Percentiles rank a stretch among this genome's conserved stretches.
Conservation (phyloP, 345 rosid species). For the Xanthoceras sorbifolium region DNA sequence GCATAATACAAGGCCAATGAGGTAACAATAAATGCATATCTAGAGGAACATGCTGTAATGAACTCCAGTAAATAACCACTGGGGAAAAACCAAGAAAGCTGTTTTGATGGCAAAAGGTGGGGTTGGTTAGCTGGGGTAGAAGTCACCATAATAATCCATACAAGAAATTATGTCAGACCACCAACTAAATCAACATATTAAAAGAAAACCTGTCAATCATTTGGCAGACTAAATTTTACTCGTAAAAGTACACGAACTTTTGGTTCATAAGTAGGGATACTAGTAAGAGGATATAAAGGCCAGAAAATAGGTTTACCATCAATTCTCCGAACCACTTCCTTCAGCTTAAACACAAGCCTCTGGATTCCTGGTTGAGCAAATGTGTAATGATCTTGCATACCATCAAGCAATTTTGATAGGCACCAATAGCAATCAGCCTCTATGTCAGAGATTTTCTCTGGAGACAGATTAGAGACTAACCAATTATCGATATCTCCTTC, state of each 20-base stretch:
- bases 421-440: slow-evolving; percentile 99
- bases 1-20: slow-evolving; percentile 9
- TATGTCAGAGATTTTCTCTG: slow-evolving; percentile 62
- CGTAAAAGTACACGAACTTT: neutral
- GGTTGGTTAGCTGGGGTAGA: neutral
- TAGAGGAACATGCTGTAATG: neutral
- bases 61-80: neutral
- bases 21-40: neutral
- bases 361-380: slow-evolving; percentile 99
- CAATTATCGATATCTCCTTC: slow-evolving; percentile 77
- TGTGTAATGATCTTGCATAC: slow-evolving; percentile 99
- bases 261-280: neutral
- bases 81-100: neutral
- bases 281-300: neutral
- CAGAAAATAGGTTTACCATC: slow-evolving; percentile 63
- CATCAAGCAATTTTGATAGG: slow-evolving; percentile 92
- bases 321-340: slow-evolving; percentile 91
- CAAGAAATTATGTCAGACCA: neutral
- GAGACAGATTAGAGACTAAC: slow-evolving; percentile 70
- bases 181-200: neutral
- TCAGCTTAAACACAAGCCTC: slow-evolving; percentile 96
- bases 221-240: neutral
- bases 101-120: neutral
- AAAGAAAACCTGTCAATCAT: neutral
- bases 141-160: neutral